Percentiles rank a stretch among this genome's conserved stretches.
These are phyloP conservation scores for Lactarius quietus DNA, from an alignment of 768 basidiomycete species.

Conservation along the genomic window DNA sequence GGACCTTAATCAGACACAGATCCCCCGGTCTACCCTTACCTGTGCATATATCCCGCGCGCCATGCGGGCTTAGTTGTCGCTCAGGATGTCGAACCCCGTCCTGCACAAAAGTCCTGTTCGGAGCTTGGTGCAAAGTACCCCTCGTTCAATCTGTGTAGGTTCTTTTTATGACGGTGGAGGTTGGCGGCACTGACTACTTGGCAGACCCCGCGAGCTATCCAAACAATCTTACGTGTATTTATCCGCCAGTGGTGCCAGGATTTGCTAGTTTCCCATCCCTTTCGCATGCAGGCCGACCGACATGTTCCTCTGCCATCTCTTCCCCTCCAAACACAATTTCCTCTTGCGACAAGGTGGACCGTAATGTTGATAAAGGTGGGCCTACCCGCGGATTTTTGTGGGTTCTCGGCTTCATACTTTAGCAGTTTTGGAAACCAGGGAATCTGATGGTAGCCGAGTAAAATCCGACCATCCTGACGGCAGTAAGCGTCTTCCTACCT, in stretches of 20 bases:
- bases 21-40: constrained; percentile 17
- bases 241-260: constrained; percentile 1
- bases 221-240: constrained; percentile 8
- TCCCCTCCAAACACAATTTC: background rate
- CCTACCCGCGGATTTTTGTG: background rate
- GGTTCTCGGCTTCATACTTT: background rate
- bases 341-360: background rate
- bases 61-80: background rate
- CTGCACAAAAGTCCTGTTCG: constrained; percentile 22
- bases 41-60: constrained; percentile 4
- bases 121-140: constrained; percentile 17
- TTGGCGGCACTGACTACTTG: background rate
- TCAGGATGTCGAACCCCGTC: constrained; percentile 23
- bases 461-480: background rate
- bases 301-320: constrained; percentile 8
- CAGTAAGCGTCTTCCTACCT: background rate
- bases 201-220: constrained; percentile 19
- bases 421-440: background rate
- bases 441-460: background rate
- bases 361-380: constrained; percentile 1
- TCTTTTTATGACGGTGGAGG: background rate
- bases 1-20: constrained; percentile 15
- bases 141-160: constrained; percentile 17
- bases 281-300: background rate
- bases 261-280: background rate